Percentiles rank a stretch among this genome's conserved stretches.
Conservation (phyloP, 2,329 filamentous ascomycete species). For the Fusarium verrucosum region DNA sequence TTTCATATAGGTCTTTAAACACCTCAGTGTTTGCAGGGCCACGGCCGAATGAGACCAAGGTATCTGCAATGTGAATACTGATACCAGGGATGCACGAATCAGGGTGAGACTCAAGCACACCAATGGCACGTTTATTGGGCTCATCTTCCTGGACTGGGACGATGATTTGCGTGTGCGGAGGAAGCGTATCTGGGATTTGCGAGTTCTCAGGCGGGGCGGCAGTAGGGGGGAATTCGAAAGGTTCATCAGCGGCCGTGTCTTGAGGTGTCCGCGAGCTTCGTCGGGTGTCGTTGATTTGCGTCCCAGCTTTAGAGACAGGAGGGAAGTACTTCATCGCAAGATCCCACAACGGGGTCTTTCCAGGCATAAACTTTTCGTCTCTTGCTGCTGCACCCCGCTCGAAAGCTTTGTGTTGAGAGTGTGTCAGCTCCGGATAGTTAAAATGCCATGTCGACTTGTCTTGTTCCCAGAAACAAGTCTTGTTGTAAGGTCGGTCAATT, state of each 20-base stretch:
- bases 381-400: constrained; percentile 59
- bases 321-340: constrained; percentile 69
- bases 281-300: constrained; percentile 16
- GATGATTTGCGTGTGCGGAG: constrained; percentile 49
- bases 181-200: constrained; percentile 50
- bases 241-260: constrained; percentile 40
- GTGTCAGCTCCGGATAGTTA: constrained; percentile 71
- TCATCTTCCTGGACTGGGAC: constrained; percentile 49
- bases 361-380: constrained; percentile 63
- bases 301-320: constrained; percentile 48
- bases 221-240: constrained; percentile 46
- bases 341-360: constrained; percentile 62
- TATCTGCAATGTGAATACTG: constrained; percentile 71
- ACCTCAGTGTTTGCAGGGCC: constrained; percentile 72
- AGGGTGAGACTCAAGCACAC: constrained; percentile 70
- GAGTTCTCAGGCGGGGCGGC: constrained; percentile 43
- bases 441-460: constrained; percentile 68
- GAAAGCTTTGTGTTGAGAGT: constrained; percentile 66
- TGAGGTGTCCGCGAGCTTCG: constrained; percentile 26
- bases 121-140: constrained; percentile 60
- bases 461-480: constrained; percentile 66
- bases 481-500: constrained; percentile 66
- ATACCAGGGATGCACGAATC: constrained; percentile 72
- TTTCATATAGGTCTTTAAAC: constrained; percentile 70
- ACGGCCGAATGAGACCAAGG: constrained; percentile 81